phyloP scores from a whole-genome alignment of 2,329 filamentous ascomycete species.

The Fusarium sororula region DNA sequence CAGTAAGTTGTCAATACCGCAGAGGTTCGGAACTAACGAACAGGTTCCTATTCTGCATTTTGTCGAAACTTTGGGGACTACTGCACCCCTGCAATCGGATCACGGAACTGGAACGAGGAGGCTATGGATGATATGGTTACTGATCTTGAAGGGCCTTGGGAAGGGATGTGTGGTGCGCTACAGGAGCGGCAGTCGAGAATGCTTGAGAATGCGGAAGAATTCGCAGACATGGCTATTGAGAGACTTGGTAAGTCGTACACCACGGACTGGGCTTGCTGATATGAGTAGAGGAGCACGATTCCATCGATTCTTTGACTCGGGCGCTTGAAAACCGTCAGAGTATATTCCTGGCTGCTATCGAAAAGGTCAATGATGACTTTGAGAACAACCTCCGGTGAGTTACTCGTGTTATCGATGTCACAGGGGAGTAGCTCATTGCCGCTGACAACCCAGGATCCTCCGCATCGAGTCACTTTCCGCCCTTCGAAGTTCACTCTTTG shows the following conservation, averaged over 20 bases:
- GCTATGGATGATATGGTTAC: conserved; percentile 49
- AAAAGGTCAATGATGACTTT: conserved; percentile 42
- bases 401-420: accelerated
- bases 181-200: neutral
- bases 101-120: conserved; percentile 57
- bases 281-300: neutral
- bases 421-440: neutral
- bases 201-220: neutral
- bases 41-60: conserved; percentile 53
- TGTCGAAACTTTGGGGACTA: conserved; percentile 53
- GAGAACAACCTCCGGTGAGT: conserved; percentile 12
- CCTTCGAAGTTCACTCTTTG: conserved; percentile 51
- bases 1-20: neutral
- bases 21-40: neutral
- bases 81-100: conserved; percentile 37
- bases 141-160: conserved; percentile 49
- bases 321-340: conserved; percentile 43
- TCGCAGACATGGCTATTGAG: conserved; percentile 10
- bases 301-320: conserved; percentile 24
- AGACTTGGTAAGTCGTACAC: conserved; percentile 13
- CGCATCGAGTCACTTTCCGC: conserved; percentile 48
- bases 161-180: conserved; percentile 8
- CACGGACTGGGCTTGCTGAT: neutral
- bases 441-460: conserved; percentile 43
- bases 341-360: conserved; percentile 42